Evolutionary conservation across 495 filamentous ascomycete genomes (phyloP).

Genomic region (Apodospora peruviana): DNA sequence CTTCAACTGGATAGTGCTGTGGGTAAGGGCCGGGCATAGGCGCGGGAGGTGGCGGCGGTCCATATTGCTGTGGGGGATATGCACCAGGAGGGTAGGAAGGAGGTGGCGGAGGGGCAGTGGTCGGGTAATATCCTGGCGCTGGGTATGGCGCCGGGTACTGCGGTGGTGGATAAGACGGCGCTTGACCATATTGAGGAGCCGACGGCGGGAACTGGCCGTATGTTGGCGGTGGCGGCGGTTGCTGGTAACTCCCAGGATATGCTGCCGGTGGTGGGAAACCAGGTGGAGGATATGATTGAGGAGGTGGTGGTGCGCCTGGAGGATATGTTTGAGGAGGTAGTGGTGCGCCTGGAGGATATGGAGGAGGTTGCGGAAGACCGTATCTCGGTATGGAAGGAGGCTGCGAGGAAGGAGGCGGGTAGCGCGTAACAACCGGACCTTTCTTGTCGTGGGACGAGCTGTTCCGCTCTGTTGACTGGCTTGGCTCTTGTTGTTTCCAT

Average conservation of each 20-base stretch:
- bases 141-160: conserved; percentile 6
- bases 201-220: conserved; percentile 6
- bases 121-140: conserved; percentile 24
- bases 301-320: conserved; percentile 13
- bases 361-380: conserved; percentile 23
- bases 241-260: too few species aligned
- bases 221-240: conserved; percentile 16
- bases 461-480: conserved; percentile 23
- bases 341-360: conserved; percentile 24
- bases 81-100: conserved; percentile 11
- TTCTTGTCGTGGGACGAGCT: conserved; percentile 25
- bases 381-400: conserved; percentile 14
- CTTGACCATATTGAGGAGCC: conserved; percentile 7
- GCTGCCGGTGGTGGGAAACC: too few species aligned
- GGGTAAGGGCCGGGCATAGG: conserved; percentile 24
- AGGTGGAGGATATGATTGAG: conserved; percentile 10
- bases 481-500: conserved; percentile 31
- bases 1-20: conserved; percentile 14
- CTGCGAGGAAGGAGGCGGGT: conserved; percentile 29
- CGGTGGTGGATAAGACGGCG: background rate
- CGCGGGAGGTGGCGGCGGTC: conserved; percentile 17
- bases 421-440: conserved; percentile 38
- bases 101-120: conserved; percentile 14
- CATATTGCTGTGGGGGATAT: conserved; percentile 22
- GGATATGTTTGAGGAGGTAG: conserved; percentile 19